Base-by-base conservation (phyloP, 1,139 yeast genomes). In the Saccharomyces hybrid region DNA sequence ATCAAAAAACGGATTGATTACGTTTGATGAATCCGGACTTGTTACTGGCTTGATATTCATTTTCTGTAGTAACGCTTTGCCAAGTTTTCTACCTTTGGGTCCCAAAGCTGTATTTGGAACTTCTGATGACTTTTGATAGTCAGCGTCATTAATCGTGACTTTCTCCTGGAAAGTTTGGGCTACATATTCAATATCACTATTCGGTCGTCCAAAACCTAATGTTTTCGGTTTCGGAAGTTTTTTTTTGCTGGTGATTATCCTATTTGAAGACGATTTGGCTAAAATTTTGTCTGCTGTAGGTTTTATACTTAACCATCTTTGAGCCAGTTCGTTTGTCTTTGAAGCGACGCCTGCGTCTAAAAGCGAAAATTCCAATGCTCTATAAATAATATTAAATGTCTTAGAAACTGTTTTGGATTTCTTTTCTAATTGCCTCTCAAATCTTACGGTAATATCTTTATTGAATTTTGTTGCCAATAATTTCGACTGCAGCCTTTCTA, bases 21-120 rank as follows among this genome's bases (percentile, higher is more conserved):
- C 70, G 49, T 63, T 69, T 34, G 73, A 69, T 47, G 54, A 51
- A 9, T 67, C 68, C 27, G 72, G 73, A 48, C 74, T 64, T 54
- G 73, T 64, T 1, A 75, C 68, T 0, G 80, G 78, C 54, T 67
- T 67, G 32, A 76, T 62, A 53, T 74, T 73, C 70, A 72, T 66
- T 53, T 70, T 72, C 28, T 70, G 68, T 56, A 71, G 59, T 14
- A 72, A 59, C 24, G 72, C 58, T 16, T 76, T 74, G 5, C 75
- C 76, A 34, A 72, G 58, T 31, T 59, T 61, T 16, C 31, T 29
- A 4, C 52, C 52, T 14, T 50, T 48, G 4, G 49, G 27, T 3
- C n/a, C 49, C 28, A 48, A 42, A 9, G 49, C 31, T 21, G 49
- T 50, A 11, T 12, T 21, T n/a, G 19, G 2, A n/a, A 3, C 29